These are phyloP conservation scores for Dioscorea alata DNA, from an alignment of 106 monocot genomes.

Conservation along the genomic window DNA sequence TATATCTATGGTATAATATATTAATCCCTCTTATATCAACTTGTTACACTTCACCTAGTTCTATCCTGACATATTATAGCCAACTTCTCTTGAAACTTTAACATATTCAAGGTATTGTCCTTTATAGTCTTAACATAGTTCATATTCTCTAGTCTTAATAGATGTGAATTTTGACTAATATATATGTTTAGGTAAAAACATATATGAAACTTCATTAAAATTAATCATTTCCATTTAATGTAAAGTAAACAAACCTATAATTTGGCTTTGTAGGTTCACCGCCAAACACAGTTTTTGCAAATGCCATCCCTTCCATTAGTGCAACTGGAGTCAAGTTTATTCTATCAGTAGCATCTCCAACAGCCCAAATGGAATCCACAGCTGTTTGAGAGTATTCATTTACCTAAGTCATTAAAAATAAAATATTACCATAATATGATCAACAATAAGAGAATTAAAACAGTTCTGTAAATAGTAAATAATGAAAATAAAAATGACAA, in stretches of 20 bases:
- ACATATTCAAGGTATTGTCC: too few species aligned
- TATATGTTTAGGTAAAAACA: too few species aligned
- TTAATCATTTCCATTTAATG: background rate
- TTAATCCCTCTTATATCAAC: too few species aligned
- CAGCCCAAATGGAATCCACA: constrained; percentile 93
- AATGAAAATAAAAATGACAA: background rate
- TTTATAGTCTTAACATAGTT: too few species aligned
- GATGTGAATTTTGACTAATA: too few species aligned
- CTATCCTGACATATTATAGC: too few species aligned
- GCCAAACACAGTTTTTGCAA: constrained; percentile 86
- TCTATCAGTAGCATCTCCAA: constrained; percentile 96
- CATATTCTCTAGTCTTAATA: too few species aligned
- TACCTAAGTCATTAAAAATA: constrained; percentile 38
- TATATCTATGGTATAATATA: too few species aligned
- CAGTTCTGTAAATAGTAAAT: background rate
- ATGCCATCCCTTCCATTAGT: constrained; percentile 94
- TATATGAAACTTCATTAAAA: too few species aligned
- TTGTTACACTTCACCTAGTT: too few species aligned
- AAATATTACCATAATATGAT: too few species aligned
- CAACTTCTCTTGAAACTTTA: too few species aligned
- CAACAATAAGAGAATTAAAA: background rate
- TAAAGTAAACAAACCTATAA: constrained; percentile 45
- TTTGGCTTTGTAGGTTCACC: constrained; percentile 80
- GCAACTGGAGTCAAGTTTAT: constrained; percentile 97
- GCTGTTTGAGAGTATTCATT: constrained; percentile 87